Evolutionary conservation across 2,329 filamentous ascomycete species (phyloP).

Genomic region (Simplicillium sp.): DNA sequence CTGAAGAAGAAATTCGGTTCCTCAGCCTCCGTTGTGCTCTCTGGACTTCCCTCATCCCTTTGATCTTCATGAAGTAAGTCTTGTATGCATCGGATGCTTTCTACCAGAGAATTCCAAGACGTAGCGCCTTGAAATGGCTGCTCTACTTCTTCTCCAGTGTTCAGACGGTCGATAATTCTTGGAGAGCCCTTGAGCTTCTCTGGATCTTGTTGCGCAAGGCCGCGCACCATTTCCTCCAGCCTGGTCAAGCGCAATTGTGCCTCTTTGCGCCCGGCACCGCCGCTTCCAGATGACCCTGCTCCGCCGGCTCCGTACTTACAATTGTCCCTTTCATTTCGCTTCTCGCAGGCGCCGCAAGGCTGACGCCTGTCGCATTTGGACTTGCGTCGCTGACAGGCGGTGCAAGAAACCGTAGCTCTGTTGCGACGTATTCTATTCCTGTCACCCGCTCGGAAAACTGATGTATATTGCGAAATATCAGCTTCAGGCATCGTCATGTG

Average conservation of each 20-base stretch:
- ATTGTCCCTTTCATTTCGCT: constrained; percentile 21
- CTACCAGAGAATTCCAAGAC: constrained; percentile 30
- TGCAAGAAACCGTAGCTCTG: constrained; percentile 31
- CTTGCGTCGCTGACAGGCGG: constrained; percentile 31
- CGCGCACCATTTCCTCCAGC: constrained; percentile 31
- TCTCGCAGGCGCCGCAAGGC: constrained; percentile 29
- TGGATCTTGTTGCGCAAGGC: constrained; percentile 16
- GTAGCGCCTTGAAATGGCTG: constrained; percentile 25
- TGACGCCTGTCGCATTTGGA: constrained; percentile 30
- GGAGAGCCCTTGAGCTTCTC: background rate
- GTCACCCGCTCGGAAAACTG: constrained; percentile 27
- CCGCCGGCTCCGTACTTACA: constrained; percentile 23
- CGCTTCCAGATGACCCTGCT: constrained; percentile 28
- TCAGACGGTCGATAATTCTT: background rate
- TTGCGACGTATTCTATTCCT: constrained; percentile 25
- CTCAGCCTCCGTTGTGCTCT: constrained; percentile 10
- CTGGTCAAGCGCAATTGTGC: constrained; percentile 27
- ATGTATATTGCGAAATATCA: constrained; percentile 12
- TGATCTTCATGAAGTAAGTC: constrained; percentile 16
- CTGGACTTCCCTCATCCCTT: constrained; percentile 6
- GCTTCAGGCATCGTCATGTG: constrained; percentile 4
- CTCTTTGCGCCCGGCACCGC: constrained; percentile 22
- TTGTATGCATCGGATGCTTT: constrained; percentile 31
- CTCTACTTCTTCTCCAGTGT: constrained; percentile 5
- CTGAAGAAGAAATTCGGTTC: constrained; percentile 24